Evolutionary conservation across 257 asterid genomes (phyloP), one percentile per base, ranked within the genome.

Genomic region (Penstemon davidsonii): DNA sequence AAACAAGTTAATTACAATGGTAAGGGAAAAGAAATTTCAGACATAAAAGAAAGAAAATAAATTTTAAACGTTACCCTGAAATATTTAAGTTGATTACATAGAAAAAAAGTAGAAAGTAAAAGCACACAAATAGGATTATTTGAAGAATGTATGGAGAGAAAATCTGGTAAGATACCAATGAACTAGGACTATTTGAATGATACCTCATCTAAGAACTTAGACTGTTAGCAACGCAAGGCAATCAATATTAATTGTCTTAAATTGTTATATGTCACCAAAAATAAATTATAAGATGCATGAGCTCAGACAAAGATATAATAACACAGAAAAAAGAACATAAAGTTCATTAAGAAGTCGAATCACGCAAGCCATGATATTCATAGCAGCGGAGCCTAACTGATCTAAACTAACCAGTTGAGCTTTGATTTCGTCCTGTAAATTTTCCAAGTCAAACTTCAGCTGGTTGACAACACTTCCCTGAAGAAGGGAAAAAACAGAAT

Each of bases 401-500:
- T 68, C 53, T 71, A 72, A 61, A 71, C 97, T 78, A 55, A 94
- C 99, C 96, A 88, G 73, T 51, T 81, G 88, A 56, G 75, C 84
- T 73, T 82, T 94, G 71, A 94, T 91, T 80, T 94, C 95, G 66
- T 74, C 90, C 71, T 86, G 97, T 71, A 94, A 65, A 73, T 10
- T 81, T 80, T 86, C 97, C 90, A 94, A 65, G 70, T 88, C 91
- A 75, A 72, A 76, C 78, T 84, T 88, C 75, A 94, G 84, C 81
- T 94, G 96, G 82, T 72, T 81, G 78, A 88, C 93, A 66, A 81
- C 76, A 76, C 91, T 62, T 67, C 96, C 97, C 99, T 91, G 85
- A 49, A 66, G 65, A 70, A 68, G 67, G 69, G 54, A 64, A 36
- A 50, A 73, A 45, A 73, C 54, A 60, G 25, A n/a, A 62, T 55